A percentile compares a stretch with the other conserved stretches of the same genome.
Conservation (phyloP, 768 basidiomycete genomes). For the Amanita rubescens region DNA sequence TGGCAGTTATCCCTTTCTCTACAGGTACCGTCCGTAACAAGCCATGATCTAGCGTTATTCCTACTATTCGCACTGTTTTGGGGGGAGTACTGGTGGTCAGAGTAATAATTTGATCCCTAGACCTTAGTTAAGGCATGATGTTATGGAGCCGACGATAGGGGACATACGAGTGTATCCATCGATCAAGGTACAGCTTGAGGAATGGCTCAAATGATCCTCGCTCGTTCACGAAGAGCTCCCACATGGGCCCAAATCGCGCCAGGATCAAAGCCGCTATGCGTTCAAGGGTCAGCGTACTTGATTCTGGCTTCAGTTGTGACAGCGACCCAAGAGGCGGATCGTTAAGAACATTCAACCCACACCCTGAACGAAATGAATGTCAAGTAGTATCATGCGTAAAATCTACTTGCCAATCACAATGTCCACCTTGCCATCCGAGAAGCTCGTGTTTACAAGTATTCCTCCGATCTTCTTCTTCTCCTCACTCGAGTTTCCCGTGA, state of each 20-base stretch:
- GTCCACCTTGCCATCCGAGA: constrained; percentile 62
- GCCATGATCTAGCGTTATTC: constrained; percentile 85
- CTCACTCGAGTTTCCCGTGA: constrained; percentile 37
- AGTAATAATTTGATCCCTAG: constrained; percentile 76
- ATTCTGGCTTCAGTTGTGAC: constrained; percentile 44
- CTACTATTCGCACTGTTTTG: constrained; percentile 63
- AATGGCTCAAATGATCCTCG: constrained; percentile 76
- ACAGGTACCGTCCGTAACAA: constrained; percentile 69
- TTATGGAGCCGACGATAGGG: background rate
- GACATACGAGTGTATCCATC: constrained; percentile 92
- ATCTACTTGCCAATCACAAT: constrained; percentile 67
- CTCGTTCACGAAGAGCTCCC: constrained; percentile 59
- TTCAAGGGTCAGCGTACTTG: constrained; percentile 54
- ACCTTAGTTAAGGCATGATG: background rate
- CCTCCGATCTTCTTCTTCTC: constrained; percentile 82
- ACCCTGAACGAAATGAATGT: constrained; percentile 42
- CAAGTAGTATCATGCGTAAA: background rate
- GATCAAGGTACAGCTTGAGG: constrained; percentile 64
- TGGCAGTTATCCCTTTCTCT: constrained; percentile 16
- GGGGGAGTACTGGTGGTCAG: constrained; percentile 72
- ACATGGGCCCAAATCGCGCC: constrained; percentile 70
- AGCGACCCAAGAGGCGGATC: constrained; percentile 78
- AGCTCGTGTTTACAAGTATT: constrained; percentile 84
- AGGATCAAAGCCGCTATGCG: constrained; percentile 68
- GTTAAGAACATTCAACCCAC: constrained; percentile 84